Evolutionary conservation across 192 early-diverging fungal species (phyloP).

Genomic region (Coemansia sp.): DNA sequence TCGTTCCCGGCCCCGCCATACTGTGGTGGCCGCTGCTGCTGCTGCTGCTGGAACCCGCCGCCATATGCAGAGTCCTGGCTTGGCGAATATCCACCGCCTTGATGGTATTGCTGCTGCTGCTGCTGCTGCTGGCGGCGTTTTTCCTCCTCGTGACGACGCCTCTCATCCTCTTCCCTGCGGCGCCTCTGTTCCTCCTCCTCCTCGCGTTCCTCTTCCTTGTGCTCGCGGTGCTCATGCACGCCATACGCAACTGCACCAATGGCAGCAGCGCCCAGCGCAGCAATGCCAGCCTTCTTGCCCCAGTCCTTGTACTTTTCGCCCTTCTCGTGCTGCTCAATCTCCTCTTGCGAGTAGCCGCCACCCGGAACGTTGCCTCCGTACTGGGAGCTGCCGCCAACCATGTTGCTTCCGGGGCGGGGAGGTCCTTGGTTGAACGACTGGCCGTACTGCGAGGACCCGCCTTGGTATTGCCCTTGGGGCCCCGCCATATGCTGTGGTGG

Average conservation of each 20-base stretch:
- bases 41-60: constrained; percentile 13
- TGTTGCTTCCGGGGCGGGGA: constrained; percentile 33
- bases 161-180: constrained; percentile 17
- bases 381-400: constrained; percentile 22
- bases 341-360: constrained; percentile 47
- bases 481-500: constrained; percentile 11
- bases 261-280: constrained; percentile 25
- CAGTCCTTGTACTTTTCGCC: constrained; percentile 39
- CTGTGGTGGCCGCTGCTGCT: constrained; percentile 6
- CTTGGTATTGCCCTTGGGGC: constrained; percentile 13
- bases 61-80: constrained; percentile 44
- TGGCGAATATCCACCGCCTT: constrained; percentile 24
- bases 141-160: constrained; percentile 25
- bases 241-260: constrained; percentile 45
- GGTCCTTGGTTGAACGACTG: constrained; percentile 22
- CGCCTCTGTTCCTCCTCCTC: constrained; percentile 19
- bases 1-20: constrained; percentile 9
- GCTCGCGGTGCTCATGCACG: constrained; percentile 44
- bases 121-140: constrained; percentile 25
- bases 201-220: constrained; percentile 28
- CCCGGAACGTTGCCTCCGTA: constrained; percentile 42
- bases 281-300: constrained; percentile 34
- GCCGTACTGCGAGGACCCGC: constrained; percentile 19
- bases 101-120: constrained; percentile 29
- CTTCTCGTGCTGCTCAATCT: constrained; percentile 30